Conservation (phyloP, 768 basidiomycete species). For the Bullera alba region DNA sequence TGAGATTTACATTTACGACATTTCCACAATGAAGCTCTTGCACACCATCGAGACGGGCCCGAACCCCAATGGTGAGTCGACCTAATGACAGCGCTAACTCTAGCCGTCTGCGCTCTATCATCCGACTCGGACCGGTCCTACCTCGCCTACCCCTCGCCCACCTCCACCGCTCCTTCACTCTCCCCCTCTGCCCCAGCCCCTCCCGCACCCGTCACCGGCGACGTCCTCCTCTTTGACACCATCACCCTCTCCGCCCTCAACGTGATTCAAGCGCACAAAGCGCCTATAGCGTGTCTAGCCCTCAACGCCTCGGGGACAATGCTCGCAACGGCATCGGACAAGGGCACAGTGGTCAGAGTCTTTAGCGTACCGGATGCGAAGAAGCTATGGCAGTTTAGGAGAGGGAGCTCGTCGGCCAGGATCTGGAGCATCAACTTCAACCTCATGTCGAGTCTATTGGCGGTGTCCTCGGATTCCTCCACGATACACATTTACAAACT, state of each 20-base stretch:
- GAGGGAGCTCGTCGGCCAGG: constrained; percentile 76
- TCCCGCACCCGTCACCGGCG: constrained; percentile 50
- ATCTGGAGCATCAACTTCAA: constrained; percentile 88
- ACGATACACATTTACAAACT: constrained; percentile 97
- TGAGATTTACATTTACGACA: constrained; percentile 99
- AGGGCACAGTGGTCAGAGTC: constrained; percentile 94
- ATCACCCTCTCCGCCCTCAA: constrained; percentile 85
- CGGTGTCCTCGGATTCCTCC: constrained; percentile 83
- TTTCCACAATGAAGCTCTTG: constrained; percentile 92
- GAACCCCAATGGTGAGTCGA: constrained; percentile 76
- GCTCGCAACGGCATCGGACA: constrained; percentile 86
- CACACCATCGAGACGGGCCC: constrained; percentile 96
- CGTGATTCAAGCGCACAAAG: constrained; percentile 94
- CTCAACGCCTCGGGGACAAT: constrained; percentile 81
- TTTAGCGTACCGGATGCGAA: constrained; percentile 86
- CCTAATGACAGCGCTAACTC: constrained; percentile 5
- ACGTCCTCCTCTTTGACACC: constrained; percentile 91
- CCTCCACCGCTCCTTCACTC: constrained; percentile 53
- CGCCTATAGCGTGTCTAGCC: constrained; percentile 77
- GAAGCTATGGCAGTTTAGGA: constrained; percentile 88
- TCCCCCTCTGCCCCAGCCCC: constrained; percentile 46
- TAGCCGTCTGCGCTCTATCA: constrained; percentile 89
- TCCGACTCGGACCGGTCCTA: constrained; percentile 88
- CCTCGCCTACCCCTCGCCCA: constrained; percentile 88
- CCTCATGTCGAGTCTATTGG: constrained; percentile 68